These are phyloP conservation scores for Backusella liffmaniae DNA, from an alignment of 192 early-diverging fungal genomes.

Conservation along the genomic window DNA sequence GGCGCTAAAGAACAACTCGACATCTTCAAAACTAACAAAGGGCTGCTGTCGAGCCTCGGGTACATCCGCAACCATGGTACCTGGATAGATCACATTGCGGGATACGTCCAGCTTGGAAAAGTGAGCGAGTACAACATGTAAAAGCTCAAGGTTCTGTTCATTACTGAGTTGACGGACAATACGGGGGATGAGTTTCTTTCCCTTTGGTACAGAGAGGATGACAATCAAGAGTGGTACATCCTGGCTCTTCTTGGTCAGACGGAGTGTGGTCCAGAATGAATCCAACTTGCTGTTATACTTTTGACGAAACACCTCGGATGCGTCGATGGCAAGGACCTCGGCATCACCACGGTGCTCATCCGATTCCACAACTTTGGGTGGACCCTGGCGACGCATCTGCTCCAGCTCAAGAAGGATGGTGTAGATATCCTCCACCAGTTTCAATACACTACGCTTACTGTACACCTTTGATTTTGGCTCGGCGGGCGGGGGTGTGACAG, in stretches of 20 bases:
- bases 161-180: constrained; percentile 72
- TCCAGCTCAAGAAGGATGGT: constrained; percentile 77
- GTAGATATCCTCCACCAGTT: constrained; percentile 79
- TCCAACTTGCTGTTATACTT: constrained; percentile 46
- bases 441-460: constrained; percentile 55
- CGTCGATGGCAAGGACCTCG: neutral
- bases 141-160: constrained; percentile 76
- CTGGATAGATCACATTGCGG: constrained; percentile 46
- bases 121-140: constrained; percentile 71
- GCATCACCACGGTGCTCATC: constrained; percentile 1
- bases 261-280: constrained; percentile 62
- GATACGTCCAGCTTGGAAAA: constrained; percentile 74
- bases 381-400: constrained; percentile 74
- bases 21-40: constrained; percentile 55
- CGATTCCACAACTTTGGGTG: constrained; percentile 31
- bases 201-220: constrained; percentile 84
- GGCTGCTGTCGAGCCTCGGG: constrained; percentile 22
- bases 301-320: constrained; percentile 43
- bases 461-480: constrained; percentile 6
- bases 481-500: constrained; percentile 7
- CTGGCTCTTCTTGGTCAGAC: constrained; percentile 30
- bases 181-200: constrained; percentile 83
- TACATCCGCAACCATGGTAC: constrained; percentile 24
- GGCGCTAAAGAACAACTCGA: constrained; percentile 84
- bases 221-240: constrained; percentile 50